Evolutionary conservation across 441 rosid genomes (phyloP), one percentile per base, ranked within the genome.

Genomic region (Euphorbia celastroides): DNA sequence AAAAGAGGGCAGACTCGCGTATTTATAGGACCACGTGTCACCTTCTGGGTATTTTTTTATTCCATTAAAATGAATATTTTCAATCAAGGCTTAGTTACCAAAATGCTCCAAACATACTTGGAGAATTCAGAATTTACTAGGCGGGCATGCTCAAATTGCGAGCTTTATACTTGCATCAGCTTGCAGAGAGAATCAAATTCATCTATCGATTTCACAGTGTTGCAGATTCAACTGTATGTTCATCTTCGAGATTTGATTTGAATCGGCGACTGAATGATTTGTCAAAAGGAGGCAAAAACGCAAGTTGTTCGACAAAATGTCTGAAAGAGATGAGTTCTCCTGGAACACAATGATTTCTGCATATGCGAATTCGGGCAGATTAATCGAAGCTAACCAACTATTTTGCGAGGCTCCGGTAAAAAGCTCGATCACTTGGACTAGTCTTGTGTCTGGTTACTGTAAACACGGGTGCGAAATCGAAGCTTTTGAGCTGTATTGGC

Each of bases 261-360:
- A 87, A 88, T 67, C 65, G 73, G 75, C 17, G 42, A 0, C 64
- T 90, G 59, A 66, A 72, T 2, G 67, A 71, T 48, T 69, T 88
- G 66, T 83, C 83, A 0, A 87, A 80, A 70, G 70, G 72, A 6
- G 89, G 96, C 60, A 79, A 80, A 17, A 66, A 6, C 90, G 86
- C 73, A 72, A 79, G 16, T 2, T 88, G 89, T 90, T 87, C 79
- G 93, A 86, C 55, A 73, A 78, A 83, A 84, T 88, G 86, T 74
- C 75, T 6, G 81, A 81, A 0, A 83, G 79, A 66, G 97, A 90
- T 56, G 87, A 86, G 64, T 90, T 81, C 71, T 60, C 94, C 1
- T 90, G 96, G 97, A 93, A 93, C 77, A 88, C 89, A 1, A 85
- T 93, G 86, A 75, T 88, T 50, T 78, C 86, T 60, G 94, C 85